Percentiles rank a stretch among this genome's conserved stretches.
Conservation (phyloP, 164 flowering plant genomes). For the Nymphaea thermarum region DNA sequence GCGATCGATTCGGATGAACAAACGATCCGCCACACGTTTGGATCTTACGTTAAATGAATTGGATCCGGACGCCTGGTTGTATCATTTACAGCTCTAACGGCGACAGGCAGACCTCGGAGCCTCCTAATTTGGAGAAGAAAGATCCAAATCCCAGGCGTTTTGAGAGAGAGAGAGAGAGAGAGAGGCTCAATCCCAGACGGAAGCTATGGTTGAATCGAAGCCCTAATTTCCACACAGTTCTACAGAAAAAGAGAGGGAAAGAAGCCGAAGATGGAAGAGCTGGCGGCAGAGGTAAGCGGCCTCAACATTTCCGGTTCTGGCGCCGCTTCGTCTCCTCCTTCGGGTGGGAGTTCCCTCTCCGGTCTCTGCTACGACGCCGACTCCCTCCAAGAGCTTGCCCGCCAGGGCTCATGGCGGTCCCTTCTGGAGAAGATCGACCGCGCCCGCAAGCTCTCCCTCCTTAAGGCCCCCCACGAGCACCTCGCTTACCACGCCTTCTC, state of each 20-base stretch:
- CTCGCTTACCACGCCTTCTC: constrained; percentile 55
- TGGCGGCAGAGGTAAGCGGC: background rate
- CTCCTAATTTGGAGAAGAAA: too few species aligned
- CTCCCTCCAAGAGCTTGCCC: constrained; percentile 71
- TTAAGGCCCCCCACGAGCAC: constrained; percentile 61
- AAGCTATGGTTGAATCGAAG: background rate
- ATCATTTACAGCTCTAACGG: too few species aligned
- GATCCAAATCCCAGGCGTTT: too few species aligned
- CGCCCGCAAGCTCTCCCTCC: constrained; percentile 43
- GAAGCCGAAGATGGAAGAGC: background rate
- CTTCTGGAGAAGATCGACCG: constrained; percentile 56
- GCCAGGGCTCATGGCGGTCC: constrained; percentile 77
- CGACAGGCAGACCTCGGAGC: too few species aligned
- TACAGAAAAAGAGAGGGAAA: background rate
- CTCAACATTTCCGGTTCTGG: background rate
- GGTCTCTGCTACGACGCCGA: constrained; percentile 43
- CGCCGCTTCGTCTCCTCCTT: background rate
- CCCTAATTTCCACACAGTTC: background rate
- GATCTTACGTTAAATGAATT: too few species aligned
- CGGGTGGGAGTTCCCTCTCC: background rate
- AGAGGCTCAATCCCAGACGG: background rate
- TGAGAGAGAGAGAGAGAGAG: background rate
- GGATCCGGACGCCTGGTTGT: too few species aligned
- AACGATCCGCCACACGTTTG: too few species aligned
- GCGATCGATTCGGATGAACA: too few species aligned